These are phyloP conservation scores for Agaricus sinodeliciosus DNA, from an alignment of 768 basidiomycete species.

Conservation along the genomic window DNA sequence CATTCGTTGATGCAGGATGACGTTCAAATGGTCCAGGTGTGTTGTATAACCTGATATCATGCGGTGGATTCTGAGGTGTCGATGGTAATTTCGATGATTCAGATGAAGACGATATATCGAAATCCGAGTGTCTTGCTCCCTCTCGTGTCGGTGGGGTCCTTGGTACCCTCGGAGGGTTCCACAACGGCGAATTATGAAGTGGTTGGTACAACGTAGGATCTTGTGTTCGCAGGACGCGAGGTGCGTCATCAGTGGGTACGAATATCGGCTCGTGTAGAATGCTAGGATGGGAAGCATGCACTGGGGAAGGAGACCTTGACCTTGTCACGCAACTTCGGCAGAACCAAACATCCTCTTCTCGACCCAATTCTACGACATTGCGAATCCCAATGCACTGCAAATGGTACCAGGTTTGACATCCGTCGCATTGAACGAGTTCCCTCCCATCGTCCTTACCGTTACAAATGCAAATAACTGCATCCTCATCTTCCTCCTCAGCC, in stretches of 20 bases:
- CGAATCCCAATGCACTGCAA: conserved; percentile 71
- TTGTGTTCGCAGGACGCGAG: conserved; percentile 30
- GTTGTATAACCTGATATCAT: conserved; percentile 32
- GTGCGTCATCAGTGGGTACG: conserved; percentile 55
- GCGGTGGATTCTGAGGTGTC: conserved; percentile 39
- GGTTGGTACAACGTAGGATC: conserved; percentile 59
- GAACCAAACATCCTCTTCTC: conserved; percentile 78
- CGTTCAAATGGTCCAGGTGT: conserved; percentile 32
- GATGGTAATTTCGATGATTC: conserved; percentile 49
- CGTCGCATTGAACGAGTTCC: conserved; percentile 78
- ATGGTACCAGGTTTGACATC: conserved; percentile 79
- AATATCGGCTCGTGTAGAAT: conserved; percentile 59
- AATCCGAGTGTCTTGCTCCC: conserved; percentile 26
- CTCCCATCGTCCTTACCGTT: conserved; percentile 61
- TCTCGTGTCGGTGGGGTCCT: conserved; percentile 41
- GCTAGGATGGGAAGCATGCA: conserved; percentile 20
- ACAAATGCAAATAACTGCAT: conserved; percentile 60
- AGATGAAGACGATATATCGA: conserved; percentile 38
- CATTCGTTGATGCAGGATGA: conserved; percentile 20
- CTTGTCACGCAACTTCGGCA: conserved; percentile 48
- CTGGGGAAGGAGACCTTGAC: conserved; percentile 35
- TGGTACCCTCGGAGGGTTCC: conserved; percentile 36
- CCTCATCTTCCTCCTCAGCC: conserved; percentile 35
- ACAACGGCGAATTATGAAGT: conserved; percentile 55
- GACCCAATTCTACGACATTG: conserved; percentile 57